A percentile compares a stretch with the other conserved stretches of the same genome.
These are phyloP conservation scores for Anastatica hierochuntica DNA, from an alignment of 345 rosid species.

Conservation along the genomic window DNA sequence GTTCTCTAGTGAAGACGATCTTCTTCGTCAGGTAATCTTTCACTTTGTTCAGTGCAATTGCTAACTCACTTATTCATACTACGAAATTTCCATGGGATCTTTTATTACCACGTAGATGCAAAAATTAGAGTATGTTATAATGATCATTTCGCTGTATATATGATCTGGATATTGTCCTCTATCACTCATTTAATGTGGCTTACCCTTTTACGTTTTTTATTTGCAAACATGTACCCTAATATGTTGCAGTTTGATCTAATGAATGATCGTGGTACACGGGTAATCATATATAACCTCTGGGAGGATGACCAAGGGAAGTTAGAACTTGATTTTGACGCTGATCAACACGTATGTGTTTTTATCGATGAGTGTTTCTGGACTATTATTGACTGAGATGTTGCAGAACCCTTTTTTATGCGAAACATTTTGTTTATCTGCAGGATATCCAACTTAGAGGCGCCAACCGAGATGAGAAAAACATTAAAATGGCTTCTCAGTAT, in stretches of 20 bases:
- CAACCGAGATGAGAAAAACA: conserved; percentile 83
- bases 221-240: neutral
- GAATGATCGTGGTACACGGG: conserved; percentile 70
- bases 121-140: neutral
- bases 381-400: neutral
- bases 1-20: conserved; percentile 55
- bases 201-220: neutral
- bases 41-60: neutral
- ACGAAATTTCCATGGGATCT: no score
- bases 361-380: neutral
- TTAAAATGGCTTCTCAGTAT: conserved; percentile 57
- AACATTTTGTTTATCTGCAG: conserved; percentile 32
- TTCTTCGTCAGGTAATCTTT: conserved; percentile 60
- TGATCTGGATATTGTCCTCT: neutral
- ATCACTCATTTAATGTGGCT: neutral
- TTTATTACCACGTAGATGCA: neutral
- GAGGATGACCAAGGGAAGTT: conserved; percentile 76
- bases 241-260: conserved; percentile 57
- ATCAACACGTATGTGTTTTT: conserved; percentile 42
- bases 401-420: no score
- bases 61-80: neutral
- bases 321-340: conserved; percentile 84
- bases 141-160: no score
- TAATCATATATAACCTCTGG: conserved; percentile 92
- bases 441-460: conserved; percentile 97